Evolutionary conservation across 2,329 filamentous ascomycete species (phyloP), one percentile per base, ranked within the genome.

Genomic region (Phialocephala subalpina): DNA sequence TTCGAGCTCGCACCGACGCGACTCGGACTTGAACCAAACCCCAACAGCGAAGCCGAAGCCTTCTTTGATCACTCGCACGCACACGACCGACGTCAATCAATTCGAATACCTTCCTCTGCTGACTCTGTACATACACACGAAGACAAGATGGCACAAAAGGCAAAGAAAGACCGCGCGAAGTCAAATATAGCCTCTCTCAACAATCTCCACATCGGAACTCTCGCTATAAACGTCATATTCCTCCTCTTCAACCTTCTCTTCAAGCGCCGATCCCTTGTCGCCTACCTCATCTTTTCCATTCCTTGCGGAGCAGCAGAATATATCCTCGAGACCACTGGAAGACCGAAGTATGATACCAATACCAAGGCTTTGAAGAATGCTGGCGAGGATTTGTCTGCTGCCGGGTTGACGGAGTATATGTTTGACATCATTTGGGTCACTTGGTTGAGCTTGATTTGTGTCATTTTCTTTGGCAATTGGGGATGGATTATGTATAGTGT

Each of bases 391-490:
- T 87, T 99, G 60, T 89, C 92, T 61, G 92, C 93, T 11, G 86
- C 90, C 38, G 96, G 96, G 4, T 81, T 99, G 82, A 98, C 95
- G 12, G 96, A 97, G 81, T 98, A 97, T 83, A 93, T 98, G 91
- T 99, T 97, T 86, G 96, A 99, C 80, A 87, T 97, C 58, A 83
- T 97, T 61, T 98, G 97, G 87, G 93, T 97, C 82, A 97, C 94
- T 0, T 97, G 94, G 90, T 89, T 87, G 12, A 92, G 90, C 62
- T 82, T 93, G 47, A 80, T 90, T 9, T 78, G 91, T n/a, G 94
- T 90, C 16, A 85, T 91, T 18, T 69, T 97, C 33, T 86, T 95
- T 57, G 96, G 96, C 3, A 94, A 97, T 77, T 90, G 90, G 82
- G 92, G 83, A 3, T 92, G 90, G 90, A 87, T 87, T 83, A 70